Base-by-base conservation (phyloP, 345 rosid genomes). In the Adansonia digitata region DNA sequence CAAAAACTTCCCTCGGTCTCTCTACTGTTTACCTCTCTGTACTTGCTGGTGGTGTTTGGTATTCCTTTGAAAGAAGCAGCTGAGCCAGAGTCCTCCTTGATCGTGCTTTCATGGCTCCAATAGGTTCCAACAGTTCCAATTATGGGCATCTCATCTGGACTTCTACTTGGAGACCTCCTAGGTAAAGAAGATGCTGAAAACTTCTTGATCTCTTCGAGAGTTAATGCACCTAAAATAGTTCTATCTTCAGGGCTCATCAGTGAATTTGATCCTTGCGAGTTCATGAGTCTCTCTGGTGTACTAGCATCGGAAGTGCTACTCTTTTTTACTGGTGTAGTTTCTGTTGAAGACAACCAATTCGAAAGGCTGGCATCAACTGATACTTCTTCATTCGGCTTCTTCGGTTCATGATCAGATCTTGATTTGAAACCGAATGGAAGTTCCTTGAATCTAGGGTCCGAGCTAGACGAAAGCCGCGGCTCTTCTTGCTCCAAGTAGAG, bases 361-460 rank as follows among this genome's bases (percentile, higher is more conserved):
- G 98, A 92, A 78, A 95, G 94, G 86, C 99, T 95, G 67, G 97
- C 89, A 75, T 93, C 94, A 74, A 93, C 90, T 4, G 83, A 80
- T n/a, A 85, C 29, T 48, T 85, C 93, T 75, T 81, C 84, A 75
- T 63, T 74, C 60, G 78, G 69, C 76, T 86, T 87, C 82, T 76
- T 84, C 14, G 86, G 48, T 73, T 84, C 82, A 49, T 70, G 51
- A 34, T 27, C 80, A 8, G 86, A 45, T 63, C 80, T n/a, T n/a
- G n/a, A n/a, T n/a, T n/a, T n/a, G n/a, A n/a, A n/a, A n/a, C n/a
- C n/a, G n/a, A n/a, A n/a, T n/a, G n/a, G n/a, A n/a, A n/a, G n/a
- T n/a, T n/a, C n/a, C n/a, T n/a, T n/a, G n/a, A n/a, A n/a, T n/a
- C n/a, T n/a, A n/a, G n/a, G n/a, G n/a, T n/a, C n/a, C n/a, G n/a